Evolutionary conservation across 176 grass and related monocot genomes (phyloP), one percentile per base, ranked within the genome.

Genomic region (Poa pratensis): DNA sequence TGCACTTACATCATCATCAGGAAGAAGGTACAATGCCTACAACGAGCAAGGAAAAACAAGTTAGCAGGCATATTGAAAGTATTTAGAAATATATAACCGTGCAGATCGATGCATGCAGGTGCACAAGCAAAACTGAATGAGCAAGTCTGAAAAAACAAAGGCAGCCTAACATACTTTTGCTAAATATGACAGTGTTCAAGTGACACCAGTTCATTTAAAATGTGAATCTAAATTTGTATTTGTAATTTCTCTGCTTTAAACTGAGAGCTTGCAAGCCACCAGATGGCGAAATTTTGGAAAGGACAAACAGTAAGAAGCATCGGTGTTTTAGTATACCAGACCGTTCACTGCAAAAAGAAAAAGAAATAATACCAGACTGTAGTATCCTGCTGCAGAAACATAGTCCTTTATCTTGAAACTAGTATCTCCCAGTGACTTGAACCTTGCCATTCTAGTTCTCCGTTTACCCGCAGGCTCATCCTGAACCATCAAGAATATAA

Each of bases 341-440:
- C 69, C 8, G 9, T 59, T 59, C 10, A 59, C 20, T 22, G n/a
- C 9, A 0, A 55, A n/a, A 24, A 23, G 14, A 64, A 16, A 16
- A 37, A 37, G 5, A 35, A 64, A 64, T 64, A 30, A 30, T 64
- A 64, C 61, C 61, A 64, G 26, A 30, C 3, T 76, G 57, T 84
- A 84, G 57, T 75, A 84, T 75, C 57, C 27, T 75, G 71, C 48
- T 84, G 71, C 70, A 50, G 71, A 75, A 75, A 64, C 6, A 75
- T 84, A 84, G 61, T 84, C 82, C 12, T 75, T 61, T 51, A 22
- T 84, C 55, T 76, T 60, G 49, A 84, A 60, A 23, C 70, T 46
- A 14, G 24, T 66, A 15, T 48, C 75, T 45, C 82, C 82, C 1
- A 65, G 28, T 66, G 71, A 84, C 45, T 65, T 84, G 26, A 84